Base-by-base conservation (phyloP, 2,329 filamentous ascomycete genomes). In the Colletotrichum orchidophilum region DNA sequence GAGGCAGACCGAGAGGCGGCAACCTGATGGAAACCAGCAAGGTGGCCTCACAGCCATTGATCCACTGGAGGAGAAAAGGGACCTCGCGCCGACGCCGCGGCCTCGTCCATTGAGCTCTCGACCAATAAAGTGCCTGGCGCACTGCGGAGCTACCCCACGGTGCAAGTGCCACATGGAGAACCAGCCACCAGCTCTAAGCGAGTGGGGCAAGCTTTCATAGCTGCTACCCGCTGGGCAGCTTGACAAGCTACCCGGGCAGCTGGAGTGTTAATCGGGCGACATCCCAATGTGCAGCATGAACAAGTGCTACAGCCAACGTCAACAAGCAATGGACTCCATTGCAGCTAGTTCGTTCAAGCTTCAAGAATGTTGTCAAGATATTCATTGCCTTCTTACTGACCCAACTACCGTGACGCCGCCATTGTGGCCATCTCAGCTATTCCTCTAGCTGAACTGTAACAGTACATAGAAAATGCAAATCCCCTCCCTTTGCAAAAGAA, bases 391-490 rank as follows among this genome's bases (percentile, higher is more conserved):
- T 61, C 58, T 61, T 70, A 63, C 55, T 55, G 50, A 49, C 26
- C 54, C 60, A 66, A 66, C 70, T 70, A 61, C 60, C 59, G 39
- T 55, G 60, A 70, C 61, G 66, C 60, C 60, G 42, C 35, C 66
- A 60, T 57, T n/a, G 31, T 57, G 50, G 55, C 60, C 54, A 27
- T 60, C 18, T n/a, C 70, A 59, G 69, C 69, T 63, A 58, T 54
- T 49, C 24, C 64, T 54, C 26, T 71, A 61, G 70, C 66, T 61
- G 66, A 70, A 70, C 66, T 70, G 35, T 72, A 66, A 61, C 66
- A 65, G 62, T 70, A 72, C 70, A 72, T 72, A 72, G 61, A 46
- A 72, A 62, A 70, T 72, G 70, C 70, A 72, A 70, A 70, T 72
- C 54, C 39, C 39, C 39, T 18, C 39, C 66, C 66, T 70, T 72